Conservation (phyloP, 805 yeast genomes). For the Jamesozyma lodderae region DNA sequence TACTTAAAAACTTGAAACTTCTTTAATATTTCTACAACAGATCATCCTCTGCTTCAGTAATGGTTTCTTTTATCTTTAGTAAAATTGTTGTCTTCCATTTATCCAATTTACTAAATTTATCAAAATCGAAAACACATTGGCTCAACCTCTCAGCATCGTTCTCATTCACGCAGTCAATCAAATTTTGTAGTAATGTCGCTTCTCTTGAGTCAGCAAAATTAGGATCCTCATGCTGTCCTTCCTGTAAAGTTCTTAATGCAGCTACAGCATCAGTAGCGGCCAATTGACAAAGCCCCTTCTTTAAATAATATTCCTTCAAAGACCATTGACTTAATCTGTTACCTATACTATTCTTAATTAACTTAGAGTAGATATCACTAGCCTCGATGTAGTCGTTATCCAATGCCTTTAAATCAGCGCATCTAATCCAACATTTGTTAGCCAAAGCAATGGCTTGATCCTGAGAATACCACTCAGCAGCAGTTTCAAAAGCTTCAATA, state of each 20-base stretch:
- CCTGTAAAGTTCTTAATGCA: conserved; percentile 61
- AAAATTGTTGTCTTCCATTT: conserved; percentile 82
- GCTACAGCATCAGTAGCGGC: conserved; percentile 84
- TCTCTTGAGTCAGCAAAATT: conserved; percentile 69
- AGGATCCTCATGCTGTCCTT: conserved; percentile 63
- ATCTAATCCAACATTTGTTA: conserved; percentile 77
- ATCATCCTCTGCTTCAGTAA: conserved; percentile 68
- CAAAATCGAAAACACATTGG: conserved; percentile 68
- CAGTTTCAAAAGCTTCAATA: conserved; percentile 70
- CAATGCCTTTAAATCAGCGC: conserved; percentile 80
- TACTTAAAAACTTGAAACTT: too few species aligned
- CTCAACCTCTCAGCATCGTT: conserved; percentile 75
- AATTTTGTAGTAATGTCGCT: conserved; percentile 51
- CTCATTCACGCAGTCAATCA: conserved; percentile 65
- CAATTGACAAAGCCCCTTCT: conserved; percentile 71
- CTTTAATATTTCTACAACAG: too few species aligned
- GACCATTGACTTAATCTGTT: conserved; percentile 82
- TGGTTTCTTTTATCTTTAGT: conserved; percentile 67
- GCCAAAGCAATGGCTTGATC: conserved; percentile 90
- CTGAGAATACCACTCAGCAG: conserved; percentile 91
- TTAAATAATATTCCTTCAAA: conserved; percentile 82
- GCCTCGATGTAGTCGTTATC: conserved; percentile 70
- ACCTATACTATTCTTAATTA: conserved; percentile 67
- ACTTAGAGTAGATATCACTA: conserved; percentile 62
- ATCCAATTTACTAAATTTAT: conserved; percentile 81